These are phyloP conservation scores for Sporothrix schenckii DNA, from an alignment of 2,329 filamentous ascomycete species.

Conservation along the genomic window DNA sequence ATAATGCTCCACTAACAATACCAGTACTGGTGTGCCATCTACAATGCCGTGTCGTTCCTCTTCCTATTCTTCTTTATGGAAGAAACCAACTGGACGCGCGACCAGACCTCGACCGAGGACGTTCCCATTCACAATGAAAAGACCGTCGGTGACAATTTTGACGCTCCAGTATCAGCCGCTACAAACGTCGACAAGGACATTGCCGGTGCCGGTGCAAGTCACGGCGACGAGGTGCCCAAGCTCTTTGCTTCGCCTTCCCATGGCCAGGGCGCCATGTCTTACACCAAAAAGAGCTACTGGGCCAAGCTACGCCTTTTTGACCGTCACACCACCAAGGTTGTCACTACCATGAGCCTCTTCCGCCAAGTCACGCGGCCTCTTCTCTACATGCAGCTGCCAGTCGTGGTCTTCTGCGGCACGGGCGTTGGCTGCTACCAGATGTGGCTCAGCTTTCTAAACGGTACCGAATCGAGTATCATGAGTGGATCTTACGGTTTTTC, in stretches of 20 bases:
- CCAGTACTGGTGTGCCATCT: slow-evolving; percentile 12
- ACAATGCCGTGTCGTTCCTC: slow-evolving; percentile 1
- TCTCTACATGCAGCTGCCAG: background rate
- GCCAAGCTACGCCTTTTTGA: background rate
- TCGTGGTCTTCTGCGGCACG: background rate
- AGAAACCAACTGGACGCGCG: slow-evolving; percentile 7
- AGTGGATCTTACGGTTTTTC: slow-evolving; percentile 3
- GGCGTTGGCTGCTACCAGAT: slow-evolving; percentile 2
- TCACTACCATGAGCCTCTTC: background rate
- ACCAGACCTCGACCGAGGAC: background rate
- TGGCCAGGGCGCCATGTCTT: background rate
- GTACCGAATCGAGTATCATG: slow-evolving; percentile 10
- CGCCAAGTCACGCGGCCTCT: background rate
- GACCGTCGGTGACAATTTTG: background rate
- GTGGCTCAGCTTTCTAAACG: slow-evolving; percentile 1
- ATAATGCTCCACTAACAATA: background rate
- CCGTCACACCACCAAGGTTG: background rate
- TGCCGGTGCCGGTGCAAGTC: no score
- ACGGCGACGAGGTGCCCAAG: background rate
- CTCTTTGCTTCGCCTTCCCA: background rate
- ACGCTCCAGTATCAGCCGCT: background rate
- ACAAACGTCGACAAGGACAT: background rate
- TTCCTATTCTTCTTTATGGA: slow-evolving; percentile 20
- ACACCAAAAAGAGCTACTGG: slow-evolving; percentile 12
- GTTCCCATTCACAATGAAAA: background rate